Percentiles rank a stretch among this genome's conserved stretches.
Conservation (phyloP, 768 basidiomycete species). For the Kwoniella sp. region DNA sequence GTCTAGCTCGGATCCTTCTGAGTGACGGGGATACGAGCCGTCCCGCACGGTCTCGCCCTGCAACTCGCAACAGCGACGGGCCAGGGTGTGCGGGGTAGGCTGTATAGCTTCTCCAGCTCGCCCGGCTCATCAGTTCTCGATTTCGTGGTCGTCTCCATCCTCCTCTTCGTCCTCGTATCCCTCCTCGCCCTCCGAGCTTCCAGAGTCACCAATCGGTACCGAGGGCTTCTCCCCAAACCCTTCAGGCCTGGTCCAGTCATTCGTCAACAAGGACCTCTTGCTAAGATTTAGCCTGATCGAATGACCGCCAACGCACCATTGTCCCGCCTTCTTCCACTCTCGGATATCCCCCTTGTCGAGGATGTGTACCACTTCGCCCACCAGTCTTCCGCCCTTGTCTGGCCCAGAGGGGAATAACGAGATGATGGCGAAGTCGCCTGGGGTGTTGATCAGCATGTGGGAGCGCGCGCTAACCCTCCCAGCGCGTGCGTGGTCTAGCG, state of each 20-base stretch:
- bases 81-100: too few species aligned
- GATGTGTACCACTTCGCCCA: conserved; percentile 32
- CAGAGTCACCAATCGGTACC: conserved; percentile 25
- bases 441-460: too few species aligned
- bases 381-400: conserved; percentile 19
- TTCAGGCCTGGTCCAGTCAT: conserved; percentile 21
- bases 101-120: too few species aligned
- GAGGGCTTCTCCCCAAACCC: conserved; percentile 24
- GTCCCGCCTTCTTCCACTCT: conserved; percentile 32
- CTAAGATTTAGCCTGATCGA: too few species aligned
- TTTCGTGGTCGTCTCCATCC: not conserved
- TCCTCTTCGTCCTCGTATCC: conserved; percentile 7
- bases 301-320: conserved; percentile 38
- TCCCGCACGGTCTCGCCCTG: too few species aligned
- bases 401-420: conserved; percentile 23
- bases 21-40: not conserved
- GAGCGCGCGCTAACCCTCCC: too few species aligned
- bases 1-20: not conserved
- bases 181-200: conserved; percentile 50
- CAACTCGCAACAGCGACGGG: too few species aligned
- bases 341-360: conserved; percentile 34
- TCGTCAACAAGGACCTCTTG: too few species aligned
- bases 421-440: conserved; percentile 34
- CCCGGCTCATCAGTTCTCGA: too few species aligned
- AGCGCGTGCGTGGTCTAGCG: too few species aligned